phyloP scores from a whole-genome alignment of 2,329 filamentous ascomycete genomes.

The Sarocladiaceae sp. region DNA sequence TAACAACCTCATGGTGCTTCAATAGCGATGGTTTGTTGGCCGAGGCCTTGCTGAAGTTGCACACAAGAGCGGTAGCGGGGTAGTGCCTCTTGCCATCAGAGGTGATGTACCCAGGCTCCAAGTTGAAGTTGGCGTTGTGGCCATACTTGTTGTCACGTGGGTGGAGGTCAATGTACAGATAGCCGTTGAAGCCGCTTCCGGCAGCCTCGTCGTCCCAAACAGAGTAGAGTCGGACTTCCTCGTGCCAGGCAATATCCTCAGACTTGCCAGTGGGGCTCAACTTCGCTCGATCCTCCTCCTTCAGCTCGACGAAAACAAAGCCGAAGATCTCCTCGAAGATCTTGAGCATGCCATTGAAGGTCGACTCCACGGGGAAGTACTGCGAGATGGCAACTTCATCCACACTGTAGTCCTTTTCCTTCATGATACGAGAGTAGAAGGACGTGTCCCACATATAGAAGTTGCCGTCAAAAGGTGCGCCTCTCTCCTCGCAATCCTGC shows the following conservation, averaged over 20 bases:
- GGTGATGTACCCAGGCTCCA: constrained; percentile 65
- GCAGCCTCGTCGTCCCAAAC: constrained; percentile 74
- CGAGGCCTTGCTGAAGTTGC: constrained; percentile 80
- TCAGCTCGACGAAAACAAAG: constrained; percentile 68
- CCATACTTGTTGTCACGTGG: constrained; percentile 78
- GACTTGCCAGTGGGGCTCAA: constrained; percentile 62
- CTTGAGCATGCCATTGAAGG: constrained; percentile 69
- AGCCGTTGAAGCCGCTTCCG: constrained; percentile 69
- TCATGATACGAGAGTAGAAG: constrained; percentile 74
- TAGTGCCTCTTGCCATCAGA: constrained; percentile 66
- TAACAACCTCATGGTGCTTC: constrained; percentile 78
- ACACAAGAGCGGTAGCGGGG: constrained; percentile 72
- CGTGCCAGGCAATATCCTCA: constrained; percentile 72
- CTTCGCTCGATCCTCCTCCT: constrained; percentile 55
- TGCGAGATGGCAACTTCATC: constrained; percentile 76
- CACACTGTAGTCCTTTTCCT: constrained; percentile 73
- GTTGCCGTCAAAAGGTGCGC: constrained; percentile 54
- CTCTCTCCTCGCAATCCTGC: constrained; percentile 55
- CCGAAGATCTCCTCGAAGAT: constrained; percentile 83
- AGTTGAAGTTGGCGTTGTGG: constrained; percentile 78
- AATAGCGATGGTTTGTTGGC: constrained; percentile 69
- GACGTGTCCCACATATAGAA: constrained; percentile 81
- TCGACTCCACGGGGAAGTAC: constrained; percentile 73
- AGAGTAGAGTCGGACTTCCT: constrained; percentile 75
- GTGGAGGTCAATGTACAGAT: constrained; percentile 76